phyloP scores from a whole-genome alignment of 768 basidiomycete genomes.

The Lactifluus hygrophoroides region DNA sequence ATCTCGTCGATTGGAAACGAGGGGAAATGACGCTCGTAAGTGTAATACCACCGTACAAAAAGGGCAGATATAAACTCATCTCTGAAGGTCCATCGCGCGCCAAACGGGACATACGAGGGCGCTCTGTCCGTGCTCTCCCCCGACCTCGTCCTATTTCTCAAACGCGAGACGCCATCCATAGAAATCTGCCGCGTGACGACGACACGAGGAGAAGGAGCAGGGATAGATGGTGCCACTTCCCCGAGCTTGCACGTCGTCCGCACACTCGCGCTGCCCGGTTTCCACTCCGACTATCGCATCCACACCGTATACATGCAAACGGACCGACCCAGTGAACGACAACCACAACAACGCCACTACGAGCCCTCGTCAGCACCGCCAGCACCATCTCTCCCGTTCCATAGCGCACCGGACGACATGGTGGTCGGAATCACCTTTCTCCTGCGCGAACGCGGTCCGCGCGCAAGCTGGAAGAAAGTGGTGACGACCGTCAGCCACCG shows the following conservation, averaged over 20 bases:
- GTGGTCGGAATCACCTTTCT: slow-evolving; percentile 16
- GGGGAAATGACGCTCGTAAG: slow-evolving; percentile 1
- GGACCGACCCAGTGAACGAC: background rate
- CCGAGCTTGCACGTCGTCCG: background rate
- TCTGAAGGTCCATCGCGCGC: slow-evolving; percentile 7
- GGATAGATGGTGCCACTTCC: background rate
- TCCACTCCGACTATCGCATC: background rate
- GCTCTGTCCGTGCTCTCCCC: slow-evolving; percentile 8
- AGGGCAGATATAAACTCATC: background rate
- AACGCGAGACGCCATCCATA: background rate
- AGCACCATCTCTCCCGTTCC: slow-evolving; percentile 1
- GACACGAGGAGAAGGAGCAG: background rate
- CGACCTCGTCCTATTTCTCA: slow-evolving; percentile 10
- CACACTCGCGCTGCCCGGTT: slow-evolving; percentile 7
- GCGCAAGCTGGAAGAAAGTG: background rate
- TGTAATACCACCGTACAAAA: background rate
- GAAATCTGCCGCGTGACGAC: slow-evolving; percentile 10
- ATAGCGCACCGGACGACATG: slow-evolving; percentile 12
- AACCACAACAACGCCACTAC: background rate
- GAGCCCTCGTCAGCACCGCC: background rate
- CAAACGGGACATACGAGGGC: slow-evolving; percentile 11
- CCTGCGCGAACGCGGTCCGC: background rate
- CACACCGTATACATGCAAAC: slow-evolving; percentile 17
- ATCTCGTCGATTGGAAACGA: slow-evolving; percentile 5
- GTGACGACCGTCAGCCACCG: slow-evolving; percentile 8